Percentiles rank a stretch among this genome's conserved stretches.
Conservation (phyloP, 257 asterid species). For the Nicotiana paniculata region DNA sequence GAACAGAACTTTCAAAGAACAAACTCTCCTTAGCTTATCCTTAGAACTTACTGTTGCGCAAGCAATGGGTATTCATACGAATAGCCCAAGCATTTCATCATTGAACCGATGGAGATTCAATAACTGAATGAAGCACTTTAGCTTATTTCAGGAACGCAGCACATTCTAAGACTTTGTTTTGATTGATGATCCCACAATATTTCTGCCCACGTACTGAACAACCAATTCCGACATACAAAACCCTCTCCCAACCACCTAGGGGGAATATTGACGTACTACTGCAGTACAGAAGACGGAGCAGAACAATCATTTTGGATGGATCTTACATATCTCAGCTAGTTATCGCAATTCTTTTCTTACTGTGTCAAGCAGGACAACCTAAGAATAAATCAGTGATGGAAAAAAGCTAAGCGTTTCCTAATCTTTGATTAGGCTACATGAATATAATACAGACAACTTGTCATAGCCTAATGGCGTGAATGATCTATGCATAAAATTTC, state of each 20-base stretch:
- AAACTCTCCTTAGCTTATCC: neutral
- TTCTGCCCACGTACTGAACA: neutral
- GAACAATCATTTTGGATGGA: constrained; percentile 5
- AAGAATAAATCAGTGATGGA: neutral
- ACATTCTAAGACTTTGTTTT: neutral
- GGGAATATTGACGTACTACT: neutral
- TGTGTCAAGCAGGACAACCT: neutral
- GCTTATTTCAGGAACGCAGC: neutral
- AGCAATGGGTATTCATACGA: neutral
- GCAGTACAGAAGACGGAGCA: neutral
- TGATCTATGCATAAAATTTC: neutral
- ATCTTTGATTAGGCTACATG: neutral
- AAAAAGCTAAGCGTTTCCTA: neutral
- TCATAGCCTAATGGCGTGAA: neutral
- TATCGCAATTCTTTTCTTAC: neutral
- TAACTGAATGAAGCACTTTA: neutral
- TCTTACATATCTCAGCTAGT: neutral
- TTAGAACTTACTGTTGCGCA: neutral
- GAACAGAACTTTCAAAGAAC: neutral
- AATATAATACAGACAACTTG: neutral
- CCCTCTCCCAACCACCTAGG: neutral
- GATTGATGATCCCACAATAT: neutral
- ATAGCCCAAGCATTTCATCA: neutral
- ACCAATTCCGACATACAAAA: neutral
- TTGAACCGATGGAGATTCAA: neutral